Base-by-base conservation (phyloP, 2,329 filamentous ascomycete species). In the Phaeosphaeriaceae sp. region DNA sequence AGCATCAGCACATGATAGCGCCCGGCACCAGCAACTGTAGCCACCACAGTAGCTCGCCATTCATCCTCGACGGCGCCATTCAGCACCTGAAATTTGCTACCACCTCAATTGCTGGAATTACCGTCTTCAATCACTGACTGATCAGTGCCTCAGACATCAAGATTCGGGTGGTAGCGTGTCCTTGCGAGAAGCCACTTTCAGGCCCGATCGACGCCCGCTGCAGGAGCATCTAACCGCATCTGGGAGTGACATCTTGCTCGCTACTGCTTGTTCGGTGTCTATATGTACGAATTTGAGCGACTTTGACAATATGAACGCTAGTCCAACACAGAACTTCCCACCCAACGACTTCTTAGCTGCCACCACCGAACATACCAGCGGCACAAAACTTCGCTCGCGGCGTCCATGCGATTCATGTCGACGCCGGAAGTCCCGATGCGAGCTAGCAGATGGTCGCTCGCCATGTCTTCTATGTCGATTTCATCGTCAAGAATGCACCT, bases 401-500 rank as follows among this genome's bases (percentile, higher is more conserved):
- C 80, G 84, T 55, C 86, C 88, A 41, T 92, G 90, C 75, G 87
- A 90, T 76, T 83, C 87, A 42, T 92, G 90, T 75, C 82, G 86
- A 56, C 84, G 83, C 71, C 84, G 88, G 61, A 87, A 88, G 69
- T 85, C 85, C 64, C 85, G 86, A 78, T 92, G 90, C 78, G 85
- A 90, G 63, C 83, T 88, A 73, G 85, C 88, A 62, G 88, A 91
- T 68, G 88, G 87, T 62, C 85, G 88, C 60, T 80, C 80, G 24
- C 80, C 81, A 56, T 92, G 90, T 75, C 81, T 89, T 59, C 82
- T 89, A 54, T 92, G 90, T 74, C 85, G 87, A 68, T 85, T 86
- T 70, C 86, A 86, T 73, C 85, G 84, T 52, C 84, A 88, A 69
- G 86, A 89, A 57, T 92, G 90, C 76, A 91, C 89, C 25, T 85